A percentile compares a stretch with the other conserved stretches of the same genome.
phyloP scores from a whole-genome alignment of 116 monocot genomes.

The Papilionanthe hybrid region DNA sequence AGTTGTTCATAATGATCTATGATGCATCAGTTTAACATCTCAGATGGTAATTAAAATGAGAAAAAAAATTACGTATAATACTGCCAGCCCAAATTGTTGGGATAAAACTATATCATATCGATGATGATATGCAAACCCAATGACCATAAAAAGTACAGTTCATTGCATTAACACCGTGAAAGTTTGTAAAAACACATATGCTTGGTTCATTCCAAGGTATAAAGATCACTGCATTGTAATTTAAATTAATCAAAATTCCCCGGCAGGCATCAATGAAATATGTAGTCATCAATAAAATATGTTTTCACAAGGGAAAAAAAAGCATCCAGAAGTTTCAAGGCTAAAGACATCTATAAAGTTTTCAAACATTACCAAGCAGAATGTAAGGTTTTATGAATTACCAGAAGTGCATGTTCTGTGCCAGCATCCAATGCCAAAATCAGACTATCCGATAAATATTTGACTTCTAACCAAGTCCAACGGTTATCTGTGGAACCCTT shows the following conservation, averaged over 20 bases:
- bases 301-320: neutral
- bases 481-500: constrained; percentile 58
- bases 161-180: neutral
- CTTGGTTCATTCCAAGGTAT: too few relatives aligned
- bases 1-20: neutral
- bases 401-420: constrained; percentile 86
- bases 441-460: constrained; percentile 69
- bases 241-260: too few relatives aligned
- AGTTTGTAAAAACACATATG: neutral
- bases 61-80: neutral
- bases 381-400: constrained; percentile 26
- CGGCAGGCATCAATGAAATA: too few relatives aligned
- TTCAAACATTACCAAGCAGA: neutral
- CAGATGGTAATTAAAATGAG: neutral
- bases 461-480: constrained; percentile 91
- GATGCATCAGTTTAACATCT: neutral
- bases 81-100: neutral
- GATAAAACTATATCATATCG: neutral
- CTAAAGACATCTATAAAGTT: neutral
- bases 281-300: neutral
- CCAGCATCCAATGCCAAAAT: constrained; percentile 96
- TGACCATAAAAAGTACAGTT: neutral
- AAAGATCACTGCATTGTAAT: too few relatives aligned
- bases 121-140: neutral
- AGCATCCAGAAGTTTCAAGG: neutral